Conservation (phyloP, 2,329 filamentous ascomycete genomes). For the Pseudogymnoascus verrucosus region DNA sequence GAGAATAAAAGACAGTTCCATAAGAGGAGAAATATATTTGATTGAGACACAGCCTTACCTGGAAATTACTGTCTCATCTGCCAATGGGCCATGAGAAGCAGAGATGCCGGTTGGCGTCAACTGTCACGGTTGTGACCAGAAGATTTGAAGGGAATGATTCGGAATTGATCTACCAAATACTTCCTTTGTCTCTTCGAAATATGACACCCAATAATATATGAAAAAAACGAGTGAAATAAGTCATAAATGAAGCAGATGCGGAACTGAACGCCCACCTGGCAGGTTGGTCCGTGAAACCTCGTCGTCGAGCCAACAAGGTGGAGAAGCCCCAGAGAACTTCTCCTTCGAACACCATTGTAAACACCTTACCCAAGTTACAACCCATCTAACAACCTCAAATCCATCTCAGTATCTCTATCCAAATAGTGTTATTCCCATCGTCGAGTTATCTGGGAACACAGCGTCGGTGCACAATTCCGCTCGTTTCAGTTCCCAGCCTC, state of each 20-base stretch:
- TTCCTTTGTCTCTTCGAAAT: background rate
- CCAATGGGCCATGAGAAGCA: background rate
- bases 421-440: constrained; percentile 1
- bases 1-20: background rate
- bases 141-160: background rate
- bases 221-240: background rate
- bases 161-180: background rate
- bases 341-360: background rate
- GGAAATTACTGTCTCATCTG: background rate
- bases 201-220: background rate
- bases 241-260: background rate
- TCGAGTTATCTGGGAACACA: background rate
- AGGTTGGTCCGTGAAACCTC: background rate
- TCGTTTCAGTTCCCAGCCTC: background rate
- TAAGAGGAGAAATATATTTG: background rate
- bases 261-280: background rate
- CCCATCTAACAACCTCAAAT: background rate
- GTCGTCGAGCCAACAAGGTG: constrained; percentile 3
- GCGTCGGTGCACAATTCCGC: background rate
- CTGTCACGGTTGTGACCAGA: background rate
- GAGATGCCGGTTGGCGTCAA: background rate
- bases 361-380: background rate
- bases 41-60: background rate
- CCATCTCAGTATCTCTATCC: background rate
- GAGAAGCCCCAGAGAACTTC: background rate